A percentile compares a stretch with the other conserved stretches of the same genome.
Evolutionary conservation across 805 yeast species (phyloP).

Genomic region (Lipomyces chichibuensis): DNA sequence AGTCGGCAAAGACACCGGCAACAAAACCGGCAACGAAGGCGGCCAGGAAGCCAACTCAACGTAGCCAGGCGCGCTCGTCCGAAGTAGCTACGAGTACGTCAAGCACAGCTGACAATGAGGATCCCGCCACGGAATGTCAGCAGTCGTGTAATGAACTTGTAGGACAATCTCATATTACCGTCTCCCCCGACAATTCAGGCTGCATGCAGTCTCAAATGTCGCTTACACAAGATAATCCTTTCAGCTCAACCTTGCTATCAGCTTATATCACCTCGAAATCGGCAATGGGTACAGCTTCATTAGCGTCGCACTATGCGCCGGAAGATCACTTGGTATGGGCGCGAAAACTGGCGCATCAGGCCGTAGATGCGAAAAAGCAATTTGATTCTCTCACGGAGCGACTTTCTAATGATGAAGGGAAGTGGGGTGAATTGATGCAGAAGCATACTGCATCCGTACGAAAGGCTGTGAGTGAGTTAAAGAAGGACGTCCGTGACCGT

Average conservation of each 20-base stretch:
- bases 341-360: constrained; percentile 21
- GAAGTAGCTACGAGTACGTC: not conserved
- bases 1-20: not conserved
- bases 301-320: not conserved
- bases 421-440: constrained; percentile 1
- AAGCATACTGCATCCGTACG: not conserved
- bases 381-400: constrained; percentile 10
- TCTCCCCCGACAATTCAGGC: not conserved
- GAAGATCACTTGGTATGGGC: constrained; percentile 18
- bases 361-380: constrained; percentile 10
- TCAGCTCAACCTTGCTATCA: not conserved
- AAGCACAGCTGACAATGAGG: not conserved
- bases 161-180: not conserved
- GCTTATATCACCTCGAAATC: not conserved
- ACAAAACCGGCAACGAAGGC: not conserved
- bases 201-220: not conserved
- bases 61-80: not conserved
- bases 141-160: not conserved
- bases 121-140: not conserved
- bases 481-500: constrained; percentile 1
- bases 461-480: not conserved
- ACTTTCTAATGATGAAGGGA: constrained; percentile 10
- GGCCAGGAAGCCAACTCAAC: not conserved
- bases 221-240: not conserved
- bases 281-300: not conserved